Conservation (phyloP, 495 filamentous ascomycete genomes). For the Extremus antarcticus region DNA sequence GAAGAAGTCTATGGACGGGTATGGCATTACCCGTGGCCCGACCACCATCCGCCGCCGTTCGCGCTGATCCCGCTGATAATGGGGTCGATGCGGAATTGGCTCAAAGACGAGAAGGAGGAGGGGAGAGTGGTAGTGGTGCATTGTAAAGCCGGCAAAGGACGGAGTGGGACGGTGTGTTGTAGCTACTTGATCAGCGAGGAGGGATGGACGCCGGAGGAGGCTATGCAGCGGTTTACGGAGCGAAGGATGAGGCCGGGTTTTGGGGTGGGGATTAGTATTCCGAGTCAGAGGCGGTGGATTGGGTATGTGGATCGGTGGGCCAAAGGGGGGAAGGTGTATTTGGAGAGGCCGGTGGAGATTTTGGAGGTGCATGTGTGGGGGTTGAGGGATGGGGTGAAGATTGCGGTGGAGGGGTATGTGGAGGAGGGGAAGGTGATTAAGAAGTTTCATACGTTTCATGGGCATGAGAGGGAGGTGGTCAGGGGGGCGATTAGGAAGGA, state of each 20-base stretch:
- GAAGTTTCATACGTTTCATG: conserved; percentile 68
- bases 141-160: conserved; percentile 93
- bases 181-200: conserved; percentile 84
- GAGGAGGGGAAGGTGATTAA: conserved; percentile 82
- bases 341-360: conserved; percentile 75
- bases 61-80: conserved; percentile 76
- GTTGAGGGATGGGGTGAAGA: conserved; percentile 74
- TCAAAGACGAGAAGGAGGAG: conserved; percentile 42
- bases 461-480: conserved; percentile 62
- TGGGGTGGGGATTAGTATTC: conserved; percentile 84
- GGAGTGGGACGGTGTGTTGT: conserved; percentile 80
- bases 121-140: conserved; percentile 78
- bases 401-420: conserved; percentile 72
- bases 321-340: conserved; percentile 61
- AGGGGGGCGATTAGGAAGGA: conserved; percentile 21
- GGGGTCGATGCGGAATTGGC: conserved; percentile 81
- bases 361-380: conserved; percentile 87
- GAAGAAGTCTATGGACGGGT: conserved; percentile 72
- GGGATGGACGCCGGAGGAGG: conserved; percentile 71
- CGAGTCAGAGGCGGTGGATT: conserved; percentile 79
- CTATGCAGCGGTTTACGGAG: conserved; percentile 72
- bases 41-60: conserved; percentile 95
- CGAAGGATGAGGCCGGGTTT: conserved; percentile 81
- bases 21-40: conserved; percentile 87
- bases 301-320: conserved; percentile 87